phyloP scores from a whole-genome alignment of 257 asterid genomes.

The Scutellaria minor region DNA sequence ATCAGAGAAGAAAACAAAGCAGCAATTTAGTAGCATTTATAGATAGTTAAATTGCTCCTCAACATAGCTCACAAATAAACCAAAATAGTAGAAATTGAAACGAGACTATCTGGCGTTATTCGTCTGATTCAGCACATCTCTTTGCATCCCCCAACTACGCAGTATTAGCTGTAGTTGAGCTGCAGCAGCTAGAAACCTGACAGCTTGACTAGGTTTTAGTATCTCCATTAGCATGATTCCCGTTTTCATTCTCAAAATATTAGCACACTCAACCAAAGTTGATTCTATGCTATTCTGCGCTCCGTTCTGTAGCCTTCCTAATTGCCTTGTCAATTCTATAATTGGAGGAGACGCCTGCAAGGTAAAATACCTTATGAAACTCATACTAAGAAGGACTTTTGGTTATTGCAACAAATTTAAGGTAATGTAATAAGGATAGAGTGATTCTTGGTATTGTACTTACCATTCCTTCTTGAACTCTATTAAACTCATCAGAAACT shows the following conservation, averaged over 20 bases:
- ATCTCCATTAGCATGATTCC: conserved; percentile 36
- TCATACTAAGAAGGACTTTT: too few relatives aligned
- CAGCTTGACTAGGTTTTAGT: conserved; percentile 35
- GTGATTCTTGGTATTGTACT: not conserved
- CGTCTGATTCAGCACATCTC: conserved; percentile 20
- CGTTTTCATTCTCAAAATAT: conserved; percentile 41
- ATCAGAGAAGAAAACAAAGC: too few relatives aligned
- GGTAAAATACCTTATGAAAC: too few relatives aligned
- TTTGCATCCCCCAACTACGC: conserved; percentile 38
- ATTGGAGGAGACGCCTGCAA: conserved; percentile 28
- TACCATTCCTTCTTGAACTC: conserved; percentile 42
- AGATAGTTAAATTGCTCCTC: too few relatives aligned
- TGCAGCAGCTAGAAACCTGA: conserved; percentile 45
- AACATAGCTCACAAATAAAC: too few relatives aligned
- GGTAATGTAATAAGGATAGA: too few relatives aligned
- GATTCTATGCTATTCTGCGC: conserved; percentile 17
- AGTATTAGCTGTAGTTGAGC: conserved; percentile 37
- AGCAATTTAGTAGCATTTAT: too few relatives aligned
- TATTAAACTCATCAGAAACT: conserved; percentile 29
- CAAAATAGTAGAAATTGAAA: too few relatives aligned
- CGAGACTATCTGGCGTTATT: not conserved
- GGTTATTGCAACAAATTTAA: too few relatives aligned
- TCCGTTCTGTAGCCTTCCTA: conserved; percentile 34
- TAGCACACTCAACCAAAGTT: conserved; percentile 41
- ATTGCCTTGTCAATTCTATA: conserved; percentile 22